These are phyloP conservation scores for Ganoderma resinaceum DNA, from an alignment of 1,284 basidiomycete species.

Conservation along the genomic window DNA sequence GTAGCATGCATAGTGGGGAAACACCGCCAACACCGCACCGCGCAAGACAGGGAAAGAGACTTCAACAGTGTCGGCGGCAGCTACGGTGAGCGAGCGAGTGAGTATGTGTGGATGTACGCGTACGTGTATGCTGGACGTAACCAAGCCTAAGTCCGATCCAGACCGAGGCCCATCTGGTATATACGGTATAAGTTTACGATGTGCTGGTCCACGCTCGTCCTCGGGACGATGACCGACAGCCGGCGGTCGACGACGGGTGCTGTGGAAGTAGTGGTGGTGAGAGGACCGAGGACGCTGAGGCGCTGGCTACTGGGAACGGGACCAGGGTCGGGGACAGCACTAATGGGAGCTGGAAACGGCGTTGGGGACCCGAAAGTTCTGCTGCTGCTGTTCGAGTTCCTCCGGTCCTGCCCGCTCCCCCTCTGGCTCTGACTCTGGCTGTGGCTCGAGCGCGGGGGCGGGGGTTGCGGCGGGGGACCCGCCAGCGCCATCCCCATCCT, in stretches of 20 bases:
- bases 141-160: constrained; percentile 11
- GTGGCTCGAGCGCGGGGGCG: not conserved
- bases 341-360: constrained; percentile 7
- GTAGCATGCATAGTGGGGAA: not conserved
- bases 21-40: not conserved
- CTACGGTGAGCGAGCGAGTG: not conserved
- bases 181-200: constrained; percentile 30
- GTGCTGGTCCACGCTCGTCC: constrained; percentile 28
- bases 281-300: not conserved
- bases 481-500: not conserved
- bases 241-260: constrained; percentile 7
- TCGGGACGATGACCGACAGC: constrained; percentile 25
- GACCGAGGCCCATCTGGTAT: constrained; percentile 28
- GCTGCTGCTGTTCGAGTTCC: constrained; percentile 6
- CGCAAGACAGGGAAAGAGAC: not conserved
- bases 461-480: not conserved
- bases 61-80: not conserved
- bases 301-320: not conserved
- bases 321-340: not conserved
- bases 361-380: constrained; percentile 2
- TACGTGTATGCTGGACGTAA: not conserved
- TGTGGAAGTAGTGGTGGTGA: not conserved
- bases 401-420: not conserved
- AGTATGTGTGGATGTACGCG: not conserved
- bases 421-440: constrained; percentile 3